Conservation (phyloP, 108 stramenopile genomes). For the Epipyxis sp. region DNA sequence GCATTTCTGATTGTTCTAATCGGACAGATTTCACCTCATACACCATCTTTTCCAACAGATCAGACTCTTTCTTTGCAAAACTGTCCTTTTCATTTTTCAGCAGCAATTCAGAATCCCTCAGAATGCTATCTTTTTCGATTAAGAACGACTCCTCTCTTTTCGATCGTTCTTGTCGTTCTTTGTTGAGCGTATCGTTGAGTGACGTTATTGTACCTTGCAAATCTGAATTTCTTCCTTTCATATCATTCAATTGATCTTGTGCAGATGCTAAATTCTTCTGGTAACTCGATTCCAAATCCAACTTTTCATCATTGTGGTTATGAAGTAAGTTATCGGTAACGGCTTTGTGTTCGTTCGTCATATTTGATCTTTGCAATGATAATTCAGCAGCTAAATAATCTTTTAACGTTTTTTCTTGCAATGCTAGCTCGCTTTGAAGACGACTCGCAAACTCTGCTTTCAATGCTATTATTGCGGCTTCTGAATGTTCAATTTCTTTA, state of each 20-base stretch:
- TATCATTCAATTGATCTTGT: not conserved
- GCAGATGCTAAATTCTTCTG: not conserved
- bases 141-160: conserved; percentile 7
- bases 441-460: no score
- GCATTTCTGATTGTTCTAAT: not conserved
- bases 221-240: not conserved
- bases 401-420: no score
- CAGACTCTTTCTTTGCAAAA: not conserved
- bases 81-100: conserved; percentile 13
- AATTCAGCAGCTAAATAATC: no score
- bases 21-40: not conserved
- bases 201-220: not conserved
- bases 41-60: not conserved
- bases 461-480: no score
- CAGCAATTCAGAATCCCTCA: not conserved
- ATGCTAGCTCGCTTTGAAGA: no score
- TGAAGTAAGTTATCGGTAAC: no score
- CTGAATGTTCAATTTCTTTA: no score
- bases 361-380: not conserved
- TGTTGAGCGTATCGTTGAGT: not conserved
- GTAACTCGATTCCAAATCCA: no score
- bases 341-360: conserved; percentile 1
- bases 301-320: no score
- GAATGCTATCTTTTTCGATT: conserved; percentile 1
- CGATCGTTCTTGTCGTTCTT: conserved; percentile 6